phyloP scores from a whole-genome alignment of 495 filamentous ascomycete species.

The Penicilliopsis zonata region DNA sequence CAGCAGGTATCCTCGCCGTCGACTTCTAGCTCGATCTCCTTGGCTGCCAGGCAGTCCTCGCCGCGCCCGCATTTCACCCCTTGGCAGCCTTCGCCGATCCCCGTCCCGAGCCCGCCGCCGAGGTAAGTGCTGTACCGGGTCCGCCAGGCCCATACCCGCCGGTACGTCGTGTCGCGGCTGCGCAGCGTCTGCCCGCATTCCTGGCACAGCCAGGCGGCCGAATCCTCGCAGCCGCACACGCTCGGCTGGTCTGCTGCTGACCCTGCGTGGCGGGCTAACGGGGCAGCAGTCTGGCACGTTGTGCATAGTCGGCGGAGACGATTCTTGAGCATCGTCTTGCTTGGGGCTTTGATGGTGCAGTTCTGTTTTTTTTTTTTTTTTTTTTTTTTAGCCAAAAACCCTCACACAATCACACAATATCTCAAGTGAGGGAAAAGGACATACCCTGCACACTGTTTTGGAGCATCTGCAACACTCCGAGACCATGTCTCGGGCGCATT shows the following conservation, averaged over 20 bases:
- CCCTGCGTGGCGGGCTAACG: conserved; percentile 37
- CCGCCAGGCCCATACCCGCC: conserved; percentile 78
- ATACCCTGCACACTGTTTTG: conserved; percentile 66
- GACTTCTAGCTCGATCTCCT: conserved; percentile 62
- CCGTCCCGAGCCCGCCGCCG: conserved; percentile 63
- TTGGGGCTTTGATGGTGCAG: conserved; percentile 69
- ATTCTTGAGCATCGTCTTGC: conserved; percentile 42
- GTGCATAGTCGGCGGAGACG: conserved; percentile 71
- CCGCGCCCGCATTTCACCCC: conserved; percentile 75
- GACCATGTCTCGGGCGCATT: conserved; percentile 79
- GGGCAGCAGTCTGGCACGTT: conserved; percentile 54
- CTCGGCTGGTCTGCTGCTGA: conserved; percentile 35
- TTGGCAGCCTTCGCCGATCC: conserved; percentile 78
- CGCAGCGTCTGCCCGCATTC: conserved; percentile 61
- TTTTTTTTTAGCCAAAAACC: too few species aligned
- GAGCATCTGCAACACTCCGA: conserved; percentile 67
- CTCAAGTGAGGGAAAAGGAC: conserved; percentile 6
- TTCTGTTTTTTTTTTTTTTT: conserved; percentile 47
- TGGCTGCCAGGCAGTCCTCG: conserved; percentile 52
- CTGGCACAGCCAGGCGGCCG: conserved; percentile 70
- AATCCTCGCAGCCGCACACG: conserved; percentile 58
- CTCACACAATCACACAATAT: neutral
- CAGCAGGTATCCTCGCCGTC: conserved; percentile 61
- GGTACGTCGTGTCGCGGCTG: conserved; percentile 60
- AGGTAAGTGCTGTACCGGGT: conserved; percentile 71